Evolutionary conservation across 768 basidiomycete species (phyloP).

Genomic region (Suillus bovinus): DNA sequence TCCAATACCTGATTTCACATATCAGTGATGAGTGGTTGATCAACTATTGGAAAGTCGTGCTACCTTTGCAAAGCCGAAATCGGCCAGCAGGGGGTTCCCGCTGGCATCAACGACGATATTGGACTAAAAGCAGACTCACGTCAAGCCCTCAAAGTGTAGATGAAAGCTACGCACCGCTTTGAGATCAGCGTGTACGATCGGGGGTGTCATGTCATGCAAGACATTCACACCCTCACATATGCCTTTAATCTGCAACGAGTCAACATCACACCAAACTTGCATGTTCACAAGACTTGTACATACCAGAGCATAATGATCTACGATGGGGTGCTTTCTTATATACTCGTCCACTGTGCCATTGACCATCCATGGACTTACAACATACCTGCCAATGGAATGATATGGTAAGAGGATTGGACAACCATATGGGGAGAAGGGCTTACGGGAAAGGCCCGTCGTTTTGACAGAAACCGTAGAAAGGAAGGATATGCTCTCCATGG

Average conservation of each 20-base stretch:
- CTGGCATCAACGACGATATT: constrained; percentile 47
- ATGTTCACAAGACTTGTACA: constrained; percentile 3
- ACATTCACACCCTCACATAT: constrained; percentile 49
- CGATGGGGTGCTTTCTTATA: constrained; percentile 39
- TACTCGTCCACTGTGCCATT: constrained; percentile 53
- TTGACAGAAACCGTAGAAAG: constrained; percentile 58
- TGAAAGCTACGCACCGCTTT: constrained; percentile 42
- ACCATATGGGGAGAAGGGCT: constrained; percentile 14
- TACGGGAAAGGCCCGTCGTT: constrained; percentile 60
- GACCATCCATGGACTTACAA: constrained; percentile 58
- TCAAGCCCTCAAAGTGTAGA: background rate
- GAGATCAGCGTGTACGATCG: constrained; percentile 56
- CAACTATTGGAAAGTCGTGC: background rate
- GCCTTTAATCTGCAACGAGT: constrained; percentile 41
- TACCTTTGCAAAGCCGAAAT: constrained; percentile 59
- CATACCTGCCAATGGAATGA: constrained; percentile 41
- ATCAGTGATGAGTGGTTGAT: constrained; percentile 5
- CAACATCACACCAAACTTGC: background rate
- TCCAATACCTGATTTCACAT: constrained; percentile 48
- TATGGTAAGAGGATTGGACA: background rate
- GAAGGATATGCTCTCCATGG: constrained; percentile 51
- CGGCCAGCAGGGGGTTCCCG: constrained; percentile 52
- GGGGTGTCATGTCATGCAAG: constrained; percentile 50
- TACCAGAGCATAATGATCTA: constrained; percentile 48
- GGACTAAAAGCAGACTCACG: constrained; percentile 32